Evolutionary conservation across 306 rosid species (phyloP), one percentile per base, ranked within the genome.

Genomic region (Cucurbita pepo): DNA sequence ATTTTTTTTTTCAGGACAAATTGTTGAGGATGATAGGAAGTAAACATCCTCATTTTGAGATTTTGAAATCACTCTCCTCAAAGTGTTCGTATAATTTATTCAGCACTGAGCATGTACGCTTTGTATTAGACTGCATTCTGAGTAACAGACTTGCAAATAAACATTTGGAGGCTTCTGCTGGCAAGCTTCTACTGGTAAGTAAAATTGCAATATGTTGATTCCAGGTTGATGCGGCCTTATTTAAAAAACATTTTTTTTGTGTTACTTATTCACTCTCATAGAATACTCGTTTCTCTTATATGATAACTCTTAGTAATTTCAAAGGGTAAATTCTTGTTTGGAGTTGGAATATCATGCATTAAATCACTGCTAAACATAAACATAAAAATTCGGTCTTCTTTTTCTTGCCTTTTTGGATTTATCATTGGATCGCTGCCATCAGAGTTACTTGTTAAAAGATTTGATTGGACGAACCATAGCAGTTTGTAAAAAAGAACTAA

Each of bases 11-110:
- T 77, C 88, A 90, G 99, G 96, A 83, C 58, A 88, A 81, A 55
- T 81, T 90, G 84, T 74, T 87, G 83, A 78, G 71, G 52, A 81
- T 83, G 78, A 71, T 86, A 21, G 92, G 96, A 74, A 86, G 82
- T 69, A 83, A 59, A 76, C 81, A 82, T 81, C 83, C 85, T 30
- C 45, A 73, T 78, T 85, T 85, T 78, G 92, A 89, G 82, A 91
- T 89, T 80, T 76, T 94, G 34, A 73, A 80, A 54, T 79, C 79
- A 61, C 88, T 94, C 47, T 82, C 91, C 77, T 86, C 86, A 56
- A 94, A 86, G 80, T 89, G 99, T 85, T 94, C 96, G 60, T 77
- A 78, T 62, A 91, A 85, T 76, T 82, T 87, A 83, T 94, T 94
- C 83, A 80, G 89, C 85, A 77, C 92, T 55, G 96, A 84, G 70